A percentile compares a stretch with the other conserved stretches of the same genome.
These are phyloP conservation scores for Arabidopsis lyrata DNA, from an alignment of 441 rosid genomes.

Conservation along the genomic window DNA sequence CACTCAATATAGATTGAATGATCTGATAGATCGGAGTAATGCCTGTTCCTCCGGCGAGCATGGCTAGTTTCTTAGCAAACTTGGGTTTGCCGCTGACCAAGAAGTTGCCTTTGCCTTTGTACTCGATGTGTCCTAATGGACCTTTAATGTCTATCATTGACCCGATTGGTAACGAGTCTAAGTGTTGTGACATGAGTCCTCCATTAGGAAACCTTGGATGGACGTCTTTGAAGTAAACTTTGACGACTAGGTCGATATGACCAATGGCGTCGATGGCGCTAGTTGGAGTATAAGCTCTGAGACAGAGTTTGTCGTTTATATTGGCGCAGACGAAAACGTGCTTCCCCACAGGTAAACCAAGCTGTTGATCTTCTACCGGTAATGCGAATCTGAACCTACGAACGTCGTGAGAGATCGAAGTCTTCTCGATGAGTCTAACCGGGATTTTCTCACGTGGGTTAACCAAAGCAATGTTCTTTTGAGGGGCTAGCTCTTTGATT, in stretches of 20 bases:
- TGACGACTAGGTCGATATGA: slow-evolving; percentile 78
- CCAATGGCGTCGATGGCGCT: slow-evolving; percentile 68
- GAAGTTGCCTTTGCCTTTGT: slow-evolving; percentile 70
- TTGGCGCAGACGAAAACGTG: slow-evolving; percentile 79
- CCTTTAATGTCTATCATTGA: slow-evolving; percentile 76
- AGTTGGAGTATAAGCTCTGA: slow-evolving; percentile 89
- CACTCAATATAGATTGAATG: slow-evolving; percentile 71
- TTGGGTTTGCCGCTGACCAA: slow-evolving; percentile 72
- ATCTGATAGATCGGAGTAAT: slow-evolving; percentile 89
- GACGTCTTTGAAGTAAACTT: slow-evolving; percentile 75
- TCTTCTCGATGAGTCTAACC: slow-evolving; percentile 72
- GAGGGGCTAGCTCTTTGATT: slow-evolving; percentile 55
- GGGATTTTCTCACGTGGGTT: slow-evolving; percentile 77
- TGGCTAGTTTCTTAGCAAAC: slow-evolving; percentile 76
- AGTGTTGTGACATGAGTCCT: slow-evolving; percentile 78
- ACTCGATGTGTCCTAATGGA: slow-evolving; percentile 88
- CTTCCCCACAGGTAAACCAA: slow-evolving; percentile 86
- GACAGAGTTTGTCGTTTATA: slow-evolving; percentile 71
- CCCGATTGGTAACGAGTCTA: slow-evolving; percentile 70
- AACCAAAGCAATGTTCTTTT: slow-evolving; percentile 59
- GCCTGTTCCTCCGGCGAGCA: slow-evolving; percentile 95
- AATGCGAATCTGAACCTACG: slow-evolving; percentile 71
- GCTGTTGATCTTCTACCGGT: slow-evolving; percentile 67
- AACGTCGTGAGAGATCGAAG: slow-evolving; percentile 72
- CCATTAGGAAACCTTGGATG: slow-evolving; percentile 86